Evolutionary conservation across 2,329 filamentous ascomycete species (phyloP).

Genomic region (Fusarium incarnatum): DNA sequence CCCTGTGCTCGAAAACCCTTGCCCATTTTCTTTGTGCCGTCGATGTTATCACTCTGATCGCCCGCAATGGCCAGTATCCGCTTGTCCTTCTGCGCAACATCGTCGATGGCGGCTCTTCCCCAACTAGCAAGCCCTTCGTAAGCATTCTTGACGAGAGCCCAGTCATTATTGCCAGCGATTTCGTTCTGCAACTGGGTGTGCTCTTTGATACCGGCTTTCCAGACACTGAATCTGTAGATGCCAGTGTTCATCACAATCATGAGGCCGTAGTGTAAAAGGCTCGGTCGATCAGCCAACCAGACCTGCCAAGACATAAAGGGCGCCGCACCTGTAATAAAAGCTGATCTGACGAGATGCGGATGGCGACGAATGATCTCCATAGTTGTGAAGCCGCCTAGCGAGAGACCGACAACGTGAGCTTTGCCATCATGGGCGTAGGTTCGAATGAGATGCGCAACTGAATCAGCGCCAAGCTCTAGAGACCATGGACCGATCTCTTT

Average conservation of each 20-base stretch:
- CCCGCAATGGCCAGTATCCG: constrained; percentile 48
- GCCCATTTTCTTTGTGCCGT: constrained; percentile 36
- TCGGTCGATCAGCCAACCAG: constrained; percentile 46
- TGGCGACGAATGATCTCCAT: constrained; percentile 16
- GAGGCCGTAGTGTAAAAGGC: constrained; percentile 44
- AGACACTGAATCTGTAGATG: constrained; percentile 45
- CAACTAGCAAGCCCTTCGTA: constrained; percentile 40
- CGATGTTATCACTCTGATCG: constrained; percentile 51
- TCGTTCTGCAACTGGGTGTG: constrained; percentile 50
- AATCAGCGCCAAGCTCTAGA: constrained; percentile 46
- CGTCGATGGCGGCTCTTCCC: constrained; percentile 42
- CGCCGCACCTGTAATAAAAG: constrained; percentile 47
- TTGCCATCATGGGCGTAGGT: constrained; percentile 49
- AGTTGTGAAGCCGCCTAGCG: constrained; percentile 50
- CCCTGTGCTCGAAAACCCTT: background rate
- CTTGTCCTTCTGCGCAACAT: constrained; percentile 28
- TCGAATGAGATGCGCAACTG: constrained; percentile 52
- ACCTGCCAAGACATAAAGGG: constrained; percentile 48
- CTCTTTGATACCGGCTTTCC: constrained; percentile 43
- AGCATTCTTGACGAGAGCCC: constrained; percentile 43
- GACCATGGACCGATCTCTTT: constrained; percentile 48
- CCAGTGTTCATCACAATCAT: constrained; percentile 43
- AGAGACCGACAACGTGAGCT: constrained; percentile 57
- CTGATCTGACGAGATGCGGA: constrained; percentile 38
- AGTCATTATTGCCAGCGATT: constrained; percentile 50